Evolutionary conservation across 345 rosid genomes (phyloP).

Genomic region (Stellera chamaejasme): DNA sequence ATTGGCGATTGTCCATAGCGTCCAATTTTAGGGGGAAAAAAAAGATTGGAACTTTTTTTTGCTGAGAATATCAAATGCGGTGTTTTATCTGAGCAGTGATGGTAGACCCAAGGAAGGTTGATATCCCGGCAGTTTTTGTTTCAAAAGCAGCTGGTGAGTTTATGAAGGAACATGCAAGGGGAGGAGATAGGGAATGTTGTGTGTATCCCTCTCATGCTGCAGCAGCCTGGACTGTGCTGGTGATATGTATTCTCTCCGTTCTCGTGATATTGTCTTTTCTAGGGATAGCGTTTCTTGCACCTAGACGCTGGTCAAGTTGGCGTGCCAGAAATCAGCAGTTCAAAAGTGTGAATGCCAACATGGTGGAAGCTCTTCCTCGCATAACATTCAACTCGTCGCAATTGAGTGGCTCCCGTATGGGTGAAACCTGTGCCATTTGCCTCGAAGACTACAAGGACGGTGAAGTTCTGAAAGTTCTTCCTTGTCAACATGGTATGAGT

Average conservation of each 20-base stretch:
- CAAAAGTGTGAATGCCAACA: slow-evolving; percentile 29
- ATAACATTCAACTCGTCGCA: slow-evolving; percentile 29
- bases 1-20: no score
- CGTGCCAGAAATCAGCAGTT: slow-evolving; percentile 16
- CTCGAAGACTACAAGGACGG: slow-evolving; percentile 70
- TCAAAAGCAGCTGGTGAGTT: slow-evolving; percentile 42
- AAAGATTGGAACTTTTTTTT: background rate
- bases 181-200: slow-evolving; percentile 49
- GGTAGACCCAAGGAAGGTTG: slow-evolving; percentile 37
- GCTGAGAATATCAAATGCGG: background rate
- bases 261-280: slow-evolving; percentile 36
- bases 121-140: slow-evolving; percentile 52
- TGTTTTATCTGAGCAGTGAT: slow-evolving; percentile 40
- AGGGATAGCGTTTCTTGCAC: slow-evolving; percentile 32
- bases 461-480: slow-evolving; percentile 56
- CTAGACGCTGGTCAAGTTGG: slow-evolving; percentile 42
- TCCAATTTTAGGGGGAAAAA: background rate
- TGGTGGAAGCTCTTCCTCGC: slow-evolving; percentile 46
- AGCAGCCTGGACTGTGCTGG: slow-evolving; percentile 53
- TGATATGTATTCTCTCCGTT: slow-evolving; percentile 47
- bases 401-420: slow-evolving; percentile 18
- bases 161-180: slow-evolving; percentile 36
- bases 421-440: slow-evolving; percentile 66
- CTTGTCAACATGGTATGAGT: slow-evolving; percentile 61
- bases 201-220: slow-evolving; percentile 26